These are phyloP conservation scores for Pseudogymnoascus sp. DNA, from an alignment of 2,329 filamentous ascomycete species.

Conservation along the genomic window DNA sequence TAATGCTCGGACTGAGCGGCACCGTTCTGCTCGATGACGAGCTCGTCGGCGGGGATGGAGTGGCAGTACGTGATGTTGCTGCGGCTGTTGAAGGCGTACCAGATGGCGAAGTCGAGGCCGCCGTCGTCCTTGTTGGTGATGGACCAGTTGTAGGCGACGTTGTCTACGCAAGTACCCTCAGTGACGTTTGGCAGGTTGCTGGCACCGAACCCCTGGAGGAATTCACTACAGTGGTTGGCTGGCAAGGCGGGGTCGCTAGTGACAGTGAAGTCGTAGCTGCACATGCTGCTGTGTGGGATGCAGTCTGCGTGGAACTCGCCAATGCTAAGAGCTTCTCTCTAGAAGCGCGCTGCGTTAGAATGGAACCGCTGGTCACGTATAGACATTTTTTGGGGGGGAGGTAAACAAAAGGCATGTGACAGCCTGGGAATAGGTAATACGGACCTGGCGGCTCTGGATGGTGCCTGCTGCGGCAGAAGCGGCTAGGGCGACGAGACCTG, in stretches of 20 bases:
- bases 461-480: constrained; percentile 14
- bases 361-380: neutral
- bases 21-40: constrained; percentile 21
- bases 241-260: constrained; percentile 15
- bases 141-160: constrained; percentile 19
- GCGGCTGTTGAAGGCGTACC: constrained; percentile 15
- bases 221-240: constrained; percentile 24
- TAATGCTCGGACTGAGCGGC: constrained; percentile 13
- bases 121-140: constrained; percentile 9
- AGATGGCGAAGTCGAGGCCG: constrained; percentile 14
- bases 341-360: constrained; percentile 11
- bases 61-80: constrained; percentile 17
- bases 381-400: neutral
- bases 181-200: constrained; percentile 28
- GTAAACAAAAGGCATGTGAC: neutral
- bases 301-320: constrained; percentile 27
- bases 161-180: constrained; percentile 29
- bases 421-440: neutral
- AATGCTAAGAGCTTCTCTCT: constrained; percentile 27
- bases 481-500: constrained; percentile 17
- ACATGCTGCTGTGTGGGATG: constrained; percentile 29
- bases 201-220: constrained; percentile 25
- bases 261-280: constrained; percentile 28
- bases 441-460: neutral
- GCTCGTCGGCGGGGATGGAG: constrained; percentile 15